Conservation (phyloP, 768 basidiomycete genomes). For the Tulasnella sp. region DNA sequence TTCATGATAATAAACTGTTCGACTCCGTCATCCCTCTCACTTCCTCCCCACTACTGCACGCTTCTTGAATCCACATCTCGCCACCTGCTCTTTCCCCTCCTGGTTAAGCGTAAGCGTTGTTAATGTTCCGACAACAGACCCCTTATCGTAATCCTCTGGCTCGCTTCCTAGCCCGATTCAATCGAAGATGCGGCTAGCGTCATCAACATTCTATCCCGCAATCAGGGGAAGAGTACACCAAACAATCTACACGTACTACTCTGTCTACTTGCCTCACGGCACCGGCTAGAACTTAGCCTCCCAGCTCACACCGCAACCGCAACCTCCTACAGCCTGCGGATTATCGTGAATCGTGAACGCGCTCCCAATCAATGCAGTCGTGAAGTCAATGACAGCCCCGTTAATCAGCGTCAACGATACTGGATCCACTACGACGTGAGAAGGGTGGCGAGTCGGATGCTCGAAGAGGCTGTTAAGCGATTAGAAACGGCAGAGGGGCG, state of each 20-base stretch:
- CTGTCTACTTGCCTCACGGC: background rate
- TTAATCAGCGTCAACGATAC: slow-evolving; percentile 76
- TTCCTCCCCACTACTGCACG: background rate
- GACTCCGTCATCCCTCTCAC: background rate
- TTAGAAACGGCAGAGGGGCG: background rate
- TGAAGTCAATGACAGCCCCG: slow-evolving; percentile 81
- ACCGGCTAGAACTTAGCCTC: slow-evolving; percentile 47
- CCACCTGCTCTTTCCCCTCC: background rate
- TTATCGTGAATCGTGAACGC: slow-evolving; percentile 76
- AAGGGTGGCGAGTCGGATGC: slow-evolving; percentile 58
- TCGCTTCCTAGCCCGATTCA: background rate
- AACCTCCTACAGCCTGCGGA: slow-evolving; percentile 85
- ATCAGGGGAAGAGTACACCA: background rate
- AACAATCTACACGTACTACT: background rate
- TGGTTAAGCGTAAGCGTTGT: background rate
- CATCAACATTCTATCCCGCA: background rate
- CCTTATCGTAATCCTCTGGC: background rate
- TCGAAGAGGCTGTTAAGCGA: slow-evolving; percentile 45
- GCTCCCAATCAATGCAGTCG: slow-evolving; percentile 90
- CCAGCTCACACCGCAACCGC: slow-evolving; percentile 96
- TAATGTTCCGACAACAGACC: background rate
- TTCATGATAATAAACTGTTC: background rate
- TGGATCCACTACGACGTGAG: slow-evolving; percentile 74
- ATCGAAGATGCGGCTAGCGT: background rate
- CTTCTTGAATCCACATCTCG: background rate